These are phyloP conservation scores for Maudiozyma bulderi DNA, from an alignment of 805 yeast genomes.

Conservation along the genomic window DNA sequence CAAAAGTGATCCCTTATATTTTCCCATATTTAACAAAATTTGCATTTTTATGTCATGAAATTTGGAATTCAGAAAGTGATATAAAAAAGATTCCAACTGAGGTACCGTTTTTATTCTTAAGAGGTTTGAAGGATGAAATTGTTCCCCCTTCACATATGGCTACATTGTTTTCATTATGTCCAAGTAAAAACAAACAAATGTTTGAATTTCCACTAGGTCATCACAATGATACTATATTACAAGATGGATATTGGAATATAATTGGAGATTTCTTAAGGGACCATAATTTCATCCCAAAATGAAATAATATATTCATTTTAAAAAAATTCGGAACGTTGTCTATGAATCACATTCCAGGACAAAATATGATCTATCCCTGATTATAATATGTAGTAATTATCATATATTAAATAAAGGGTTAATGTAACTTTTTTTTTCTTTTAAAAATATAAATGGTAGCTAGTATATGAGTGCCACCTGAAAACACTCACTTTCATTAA, in stretches of 20 bases:
- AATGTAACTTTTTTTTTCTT: too few species aligned
- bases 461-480: too few species aligned
- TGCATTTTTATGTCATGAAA: conserved; percentile 58
- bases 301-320: conserved; percentile 51
- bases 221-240: conserved; percentile 78
- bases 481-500: too few species aligned
- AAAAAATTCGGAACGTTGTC: too few species aligned
- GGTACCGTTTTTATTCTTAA: conserved; percentile 60
- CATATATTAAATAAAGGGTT: too few species aligned
- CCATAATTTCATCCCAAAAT: conserved; percentile 31
- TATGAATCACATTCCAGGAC: background rate
- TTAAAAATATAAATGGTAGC: too few species aligned
- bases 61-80: conserved; percentile 69
- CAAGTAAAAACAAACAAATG: conserved; percentile 42
- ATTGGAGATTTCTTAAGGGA: conserved; percentile 45
- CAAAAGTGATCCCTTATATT: conserved; percentile 62
- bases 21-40: conserved; percentile 57
- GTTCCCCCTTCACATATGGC: conserved; percentile 85
- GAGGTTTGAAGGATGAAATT: conserved; percentile 75
- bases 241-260: conserved; percentile 68
- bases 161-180: conserved; percentile 42
- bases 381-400: background rate
- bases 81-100: conserved; percentile 41
- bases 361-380: background rate
- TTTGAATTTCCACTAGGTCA: conserved; percentile 48